These are phyloP conservation scores for Botrytis squamosa DNA, from an alignment of 2,329 filamentous ascomycete species.

Conservation along the genomic window DNA sequence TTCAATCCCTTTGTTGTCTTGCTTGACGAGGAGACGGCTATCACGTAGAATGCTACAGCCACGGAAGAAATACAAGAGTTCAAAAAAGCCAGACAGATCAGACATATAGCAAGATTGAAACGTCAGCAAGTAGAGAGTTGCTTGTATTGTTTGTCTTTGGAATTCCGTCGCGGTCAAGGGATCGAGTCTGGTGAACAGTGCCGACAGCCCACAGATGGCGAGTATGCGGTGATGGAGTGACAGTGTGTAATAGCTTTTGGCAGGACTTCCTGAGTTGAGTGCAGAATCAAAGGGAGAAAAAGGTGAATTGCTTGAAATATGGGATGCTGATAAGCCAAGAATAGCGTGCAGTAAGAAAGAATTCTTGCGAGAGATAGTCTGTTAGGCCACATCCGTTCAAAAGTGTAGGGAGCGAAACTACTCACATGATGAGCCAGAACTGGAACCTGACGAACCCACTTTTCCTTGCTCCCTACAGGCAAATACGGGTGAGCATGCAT, in stretches of 20 bases:
- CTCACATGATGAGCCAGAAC: constrained; percentile 8
- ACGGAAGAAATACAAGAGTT: constrained; percentile 6
- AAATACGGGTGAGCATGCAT: constrained; percentile 1
- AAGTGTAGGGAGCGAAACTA: not conserved
- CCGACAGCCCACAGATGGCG: not conserved
- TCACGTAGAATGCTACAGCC: constrained; percentile 3
- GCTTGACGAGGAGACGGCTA: not conserved
- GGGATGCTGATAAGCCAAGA: constrained; percentile 1
- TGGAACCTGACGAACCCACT: not conserved
- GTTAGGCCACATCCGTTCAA: not conserved
- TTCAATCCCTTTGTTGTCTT: not conserved
- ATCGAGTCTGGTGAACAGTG: not conserved
- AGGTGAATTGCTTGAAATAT: not conserved
- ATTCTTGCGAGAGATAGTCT: not conserved
- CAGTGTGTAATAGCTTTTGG: not conserved
- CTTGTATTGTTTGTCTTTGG: constrained; percentile 4
- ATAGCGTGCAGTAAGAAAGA: constrained; percentile 1
- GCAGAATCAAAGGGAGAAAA: not conserved
- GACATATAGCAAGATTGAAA: constrained; percentile 12
- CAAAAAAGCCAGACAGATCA: not conserved
- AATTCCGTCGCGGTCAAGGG: not conserved
- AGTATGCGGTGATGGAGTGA: not conserved
- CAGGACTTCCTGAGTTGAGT: not conserved
- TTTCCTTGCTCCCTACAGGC: not conserved
- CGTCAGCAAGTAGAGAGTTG: not conserved